A percentile compares a stretch with the other conserved stretches of the same genome.
phyloP scores from a whole-genome alignment of 371 early-diverging fungal genomes.

The Zancudomyces culisetae region DNA sequence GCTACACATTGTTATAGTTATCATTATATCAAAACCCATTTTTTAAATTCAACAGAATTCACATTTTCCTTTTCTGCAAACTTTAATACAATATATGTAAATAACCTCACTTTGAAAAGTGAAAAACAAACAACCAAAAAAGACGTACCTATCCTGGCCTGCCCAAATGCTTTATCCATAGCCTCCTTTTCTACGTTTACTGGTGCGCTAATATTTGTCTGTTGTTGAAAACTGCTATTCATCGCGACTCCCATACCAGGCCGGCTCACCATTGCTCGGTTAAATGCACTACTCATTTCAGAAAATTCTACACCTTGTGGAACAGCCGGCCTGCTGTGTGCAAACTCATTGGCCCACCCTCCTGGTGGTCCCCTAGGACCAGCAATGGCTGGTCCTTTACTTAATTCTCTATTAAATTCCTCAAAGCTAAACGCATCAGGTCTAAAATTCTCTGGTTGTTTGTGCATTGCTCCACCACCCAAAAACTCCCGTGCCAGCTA shows the following conservation, averaged over 20 bases:
- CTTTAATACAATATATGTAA: too few relatives aligned
- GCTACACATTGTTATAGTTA: not conserved
- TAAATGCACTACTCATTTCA: slow-evolving; percentile 40
- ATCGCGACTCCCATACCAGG: slow-evolving; percentile 14
- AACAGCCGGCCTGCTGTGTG: slow-evolving; percentile 26
- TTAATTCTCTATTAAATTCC: slow-evolving; percentile 24
- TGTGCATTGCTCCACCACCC: not conserved
- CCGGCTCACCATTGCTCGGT: slow-evolving; percentile 6
- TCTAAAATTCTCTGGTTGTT: slow-evolving; percentile 5
- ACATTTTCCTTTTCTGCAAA: too few relatives aligned
- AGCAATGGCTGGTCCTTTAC: slow-evolving; percentile 6
- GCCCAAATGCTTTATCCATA: slow-evolving; percentile 56
- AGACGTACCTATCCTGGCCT: slow-evolving; percentile 28
- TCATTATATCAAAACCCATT: too few relatives aligned
- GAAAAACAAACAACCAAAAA: too few relatives aligned
- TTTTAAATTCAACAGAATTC: too few relatives aligned
- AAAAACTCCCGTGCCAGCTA: slow-evolving; percentile 10
- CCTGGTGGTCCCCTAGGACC: slow-evolving; percentile 14
- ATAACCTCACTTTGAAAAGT: too few relatives aligned
- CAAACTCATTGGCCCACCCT: slow-evolving; percentile 52
- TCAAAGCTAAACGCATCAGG: slow-evolving; percentile 21
- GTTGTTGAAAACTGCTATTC: slow-evolving; percentile 12
- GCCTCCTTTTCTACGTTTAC: slow-evolving; percentile 30
- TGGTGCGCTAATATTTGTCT: slow-evolving; percentile 11
- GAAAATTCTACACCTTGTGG: slow-evolving; percentile 22